Base-by-base conservation (phyloP, 371 early-diverging fungal species). In the Mortierella sp. region DNA sequence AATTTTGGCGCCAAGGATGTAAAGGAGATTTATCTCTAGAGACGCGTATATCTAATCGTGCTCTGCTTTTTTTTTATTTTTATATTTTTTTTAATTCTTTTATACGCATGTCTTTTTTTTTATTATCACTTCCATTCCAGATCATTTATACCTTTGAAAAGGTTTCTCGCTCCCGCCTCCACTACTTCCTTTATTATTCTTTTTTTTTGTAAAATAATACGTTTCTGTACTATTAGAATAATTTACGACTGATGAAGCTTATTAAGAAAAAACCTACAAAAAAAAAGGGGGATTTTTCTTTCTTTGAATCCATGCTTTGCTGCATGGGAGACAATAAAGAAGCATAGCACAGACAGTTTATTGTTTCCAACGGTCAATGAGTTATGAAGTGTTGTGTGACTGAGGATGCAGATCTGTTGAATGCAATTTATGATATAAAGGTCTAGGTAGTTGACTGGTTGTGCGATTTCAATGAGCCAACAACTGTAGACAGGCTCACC, bases 1-100 rank as follows among this genome's bases (percentile, higher is more conserved):
- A 86, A 93, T 22, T 99, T 99, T 90, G 94, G 96, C 7, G 86
- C 90, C 34, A 93, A 91, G 58, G 99, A 99, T 85, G 93, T 99
- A 23, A 90, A 90, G 68, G 93, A 92, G 74, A 91, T 99, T 58
- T 99, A 91, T 70, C 82, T 97, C 71, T 98, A 92, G 65, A 72
- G 15, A 35, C 23, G 64, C 17, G 13, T 31, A 8, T 4, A 13
- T 40, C 26, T 23, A 35, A 32, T 22, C 51, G 28, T 59, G 23
- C 34, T 19, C 37, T 45, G 23, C 37, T 43, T 6, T 42, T 57
- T 43, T 45, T 34, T 54, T 60, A 54, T 68, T 61, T 43, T 43
- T 57, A 15, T 68, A 6, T 9, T 31, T n/a, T 23, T 17, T 34
- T 15, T 29, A n/a, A 29, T 29, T 58, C 4, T 32, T 34, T 9